Conservation (phyloP, 2,329 filamentous ascomycete genomes). For the Colletotrichum viniferum region DNA sequence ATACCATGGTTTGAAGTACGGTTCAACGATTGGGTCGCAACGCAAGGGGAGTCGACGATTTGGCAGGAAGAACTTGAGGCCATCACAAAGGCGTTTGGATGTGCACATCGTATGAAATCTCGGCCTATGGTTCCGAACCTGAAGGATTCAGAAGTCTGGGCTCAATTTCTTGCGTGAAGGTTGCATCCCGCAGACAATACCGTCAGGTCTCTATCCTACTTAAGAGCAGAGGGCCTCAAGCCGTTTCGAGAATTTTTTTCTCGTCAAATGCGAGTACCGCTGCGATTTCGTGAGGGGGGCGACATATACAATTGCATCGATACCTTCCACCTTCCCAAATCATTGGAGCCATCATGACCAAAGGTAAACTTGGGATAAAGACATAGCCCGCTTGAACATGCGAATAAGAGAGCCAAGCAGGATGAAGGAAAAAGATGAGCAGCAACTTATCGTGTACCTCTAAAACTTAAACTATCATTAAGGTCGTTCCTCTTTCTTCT, state of each 20-base stretch:
- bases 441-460: background rate
- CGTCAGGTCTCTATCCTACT: background rate
- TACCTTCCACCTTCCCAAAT: background rate
- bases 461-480: fast-evolving
- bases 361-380: background rate
- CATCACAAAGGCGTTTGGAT: background rate
- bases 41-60: background rate
- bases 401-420: background rate
- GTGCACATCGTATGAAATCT: background rate
- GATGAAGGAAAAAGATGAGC: background rate
- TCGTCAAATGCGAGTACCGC: background rate
- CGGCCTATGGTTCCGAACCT: background rate
- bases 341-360: background rate
- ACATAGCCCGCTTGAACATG: background rate
- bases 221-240: too few species aligned
- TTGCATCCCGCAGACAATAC: background rate
- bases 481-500: background rate
- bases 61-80: background rate
- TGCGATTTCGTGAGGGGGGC: too few species aligned
- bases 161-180: background rate
- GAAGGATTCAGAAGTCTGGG: background rate
- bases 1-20: background rate
- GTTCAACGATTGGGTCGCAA: background rate
- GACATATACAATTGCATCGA: background rate
- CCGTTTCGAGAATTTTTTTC: background rate